phyloP scores from a whole-genome alignment of 495 filamentous ascomycete species.

The Penicillium cosmopolitanum region DNA sequence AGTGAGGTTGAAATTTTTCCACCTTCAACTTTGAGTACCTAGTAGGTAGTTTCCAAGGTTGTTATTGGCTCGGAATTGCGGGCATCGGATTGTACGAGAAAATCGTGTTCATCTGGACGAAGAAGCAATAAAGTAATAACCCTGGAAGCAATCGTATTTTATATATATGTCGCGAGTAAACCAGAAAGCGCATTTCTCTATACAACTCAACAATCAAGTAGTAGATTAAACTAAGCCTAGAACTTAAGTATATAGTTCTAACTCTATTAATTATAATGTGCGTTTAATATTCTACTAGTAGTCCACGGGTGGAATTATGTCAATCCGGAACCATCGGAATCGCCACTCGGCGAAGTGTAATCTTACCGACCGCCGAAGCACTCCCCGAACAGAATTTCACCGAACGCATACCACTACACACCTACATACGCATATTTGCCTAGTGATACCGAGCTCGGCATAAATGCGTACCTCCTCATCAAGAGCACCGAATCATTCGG shows the following conservation, averaged over 20 bases:
- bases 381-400: slow-evolving; percentile 1
- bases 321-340: not conserved
- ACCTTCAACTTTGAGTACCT: no score
- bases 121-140: no score
- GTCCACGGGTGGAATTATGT: not conserved
- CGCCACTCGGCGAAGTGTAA: slow-evolving; percentile 15
- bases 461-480: slow-evolving; percentile 2
- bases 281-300: not conserved
- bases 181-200: no score
- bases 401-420: not conserved
- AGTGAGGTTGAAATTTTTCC: no score
- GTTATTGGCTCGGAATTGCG: no score
- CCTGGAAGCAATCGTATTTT: no score
- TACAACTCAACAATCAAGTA: no score
- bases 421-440: not conserved
- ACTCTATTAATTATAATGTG: not conserved
- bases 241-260: not conserved
- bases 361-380: slow-evolving; percentile 11
- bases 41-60: no score
- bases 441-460: not conserved
- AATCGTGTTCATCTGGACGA: no score
- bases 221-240: no score
- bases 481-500: not conserved
- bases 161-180: no score
- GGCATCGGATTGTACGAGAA: no score